These are phyloP conservation scores for Verticillium albo-atrum DNA, from an alignment of 2,329 filamentous ascomycete genomes.

Conservation along the genomic window DNA sequence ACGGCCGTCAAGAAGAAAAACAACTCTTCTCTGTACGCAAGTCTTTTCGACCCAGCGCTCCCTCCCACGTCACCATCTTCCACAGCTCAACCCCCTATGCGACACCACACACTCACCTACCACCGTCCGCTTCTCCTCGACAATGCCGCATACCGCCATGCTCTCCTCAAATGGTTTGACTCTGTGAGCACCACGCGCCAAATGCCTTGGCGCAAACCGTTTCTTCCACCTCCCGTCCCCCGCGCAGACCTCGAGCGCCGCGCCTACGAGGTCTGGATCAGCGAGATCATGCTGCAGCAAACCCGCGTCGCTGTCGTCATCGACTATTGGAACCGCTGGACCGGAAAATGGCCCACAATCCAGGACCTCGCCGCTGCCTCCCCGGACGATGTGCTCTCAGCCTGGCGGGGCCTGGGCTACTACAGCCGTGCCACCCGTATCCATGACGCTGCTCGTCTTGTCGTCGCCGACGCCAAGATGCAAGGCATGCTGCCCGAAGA, in stretches of 20 bases:
- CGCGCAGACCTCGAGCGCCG: slow-evolving; percentile 42
- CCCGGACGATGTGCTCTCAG: slow-evolving; percentile 51
- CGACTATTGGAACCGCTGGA: slow-evolving; percentile 61
- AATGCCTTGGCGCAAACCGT: slow-evolving; percentile 58
- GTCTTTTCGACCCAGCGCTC: background rate
- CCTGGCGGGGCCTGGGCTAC: slow-evolving; percentile 59
- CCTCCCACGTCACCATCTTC: background rate
- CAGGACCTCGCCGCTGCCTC: slow-evolving; percentile 48
- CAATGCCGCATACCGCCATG: slow-evolving; percentile 21
- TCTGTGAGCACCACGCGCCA: slow-evolving; percentile 37
- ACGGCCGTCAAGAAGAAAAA: slow-evolving; percentile 1
- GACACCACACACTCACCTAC: slow-evolving; percentile 36
- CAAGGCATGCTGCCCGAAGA: slow-evolving; percentile 44
- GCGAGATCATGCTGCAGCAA: slow-evolving; percentile 64
- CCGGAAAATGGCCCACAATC: slow-evolving; percentile 55
- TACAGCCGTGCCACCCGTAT: slow-evolving; percentile 60
- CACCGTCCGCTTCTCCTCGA: slow-evolving; percentile 46
- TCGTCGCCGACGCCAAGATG: slow-evolving; percentile 36
- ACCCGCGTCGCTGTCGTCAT: slow-evolving; percentile 59
- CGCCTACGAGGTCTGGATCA: slow-evolving; percentile 64
- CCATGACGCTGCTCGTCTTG: slow-evolving; percentile 49
- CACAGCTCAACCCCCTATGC: background rate
- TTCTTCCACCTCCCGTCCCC: slow-evolving; percentile 39
- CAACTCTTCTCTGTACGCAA: background rate
- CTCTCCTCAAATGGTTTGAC: slow-evolving; percentile 50